Percentiles rank a stretch among this genome's conserved stretches.
Conservation (phyloP, 1,284 basidiomycete genomes). For the Trichosporon coremiiforme region DNA sequence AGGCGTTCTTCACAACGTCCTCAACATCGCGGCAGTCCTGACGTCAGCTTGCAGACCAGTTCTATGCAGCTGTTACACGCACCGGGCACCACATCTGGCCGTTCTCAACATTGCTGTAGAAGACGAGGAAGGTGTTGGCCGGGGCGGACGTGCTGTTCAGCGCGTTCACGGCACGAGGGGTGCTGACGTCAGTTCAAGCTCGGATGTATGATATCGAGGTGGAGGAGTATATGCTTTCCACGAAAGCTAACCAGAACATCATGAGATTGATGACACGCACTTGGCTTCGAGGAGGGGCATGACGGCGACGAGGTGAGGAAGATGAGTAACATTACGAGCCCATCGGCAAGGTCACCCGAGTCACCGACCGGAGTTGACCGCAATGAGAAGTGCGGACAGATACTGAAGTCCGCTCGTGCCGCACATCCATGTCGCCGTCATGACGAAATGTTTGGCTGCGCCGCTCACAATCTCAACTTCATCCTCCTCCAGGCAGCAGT, state of each 20-base stretch:
- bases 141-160: constrained; percentile 49
- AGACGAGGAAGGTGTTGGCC: constrained; percentile 52
- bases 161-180: constrained; percentile 49
- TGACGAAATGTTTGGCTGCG: background rate
- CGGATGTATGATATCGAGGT: too few relatives aligned
- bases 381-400: background rate
- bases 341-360: background rate
- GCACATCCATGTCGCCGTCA: background rate
- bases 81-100: constrained; percentile 59
- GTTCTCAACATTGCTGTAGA: constrained; percentile 55
- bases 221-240: too few relatives aligned
- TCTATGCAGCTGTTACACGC: constrained; percentile 25
- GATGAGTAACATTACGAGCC: background rate
- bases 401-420: background rate
- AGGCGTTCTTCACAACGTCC: constrained; percentile 62
- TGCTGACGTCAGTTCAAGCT: constrained; percentile 32
- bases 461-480: background rate
- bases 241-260: too few relatives aligned
- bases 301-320: background rate
- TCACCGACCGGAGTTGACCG: background rate
- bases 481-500: background rate
- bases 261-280: background rate
- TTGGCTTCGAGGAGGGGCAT: constrained; percentile 8
- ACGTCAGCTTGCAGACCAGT: background rate
- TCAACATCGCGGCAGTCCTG: constrained; percentile 77